Percentiles rank a stretch among this genome's conserved stretches.
phyloP scores from a whole-genome alignment of 495 filamentous ascomycete species.

The Tuber brumale region DNA sequence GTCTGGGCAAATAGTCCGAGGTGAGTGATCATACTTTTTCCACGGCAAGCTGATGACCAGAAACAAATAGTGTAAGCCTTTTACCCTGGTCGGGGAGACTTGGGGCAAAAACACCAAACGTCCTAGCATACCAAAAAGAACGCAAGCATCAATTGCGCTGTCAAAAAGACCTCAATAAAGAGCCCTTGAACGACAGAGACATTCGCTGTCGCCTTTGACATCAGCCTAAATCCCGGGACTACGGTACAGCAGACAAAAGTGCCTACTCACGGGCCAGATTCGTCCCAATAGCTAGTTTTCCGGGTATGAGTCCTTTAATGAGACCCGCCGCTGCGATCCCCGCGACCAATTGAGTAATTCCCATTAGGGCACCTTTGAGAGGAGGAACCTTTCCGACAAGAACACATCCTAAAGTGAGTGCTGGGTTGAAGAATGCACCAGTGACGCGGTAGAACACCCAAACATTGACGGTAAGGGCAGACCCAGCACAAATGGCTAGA shows the following conservation, averaged over 20 bases:
- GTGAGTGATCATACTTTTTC: conserved; percentile 51
- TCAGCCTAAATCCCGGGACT: conserved; percentile 2
- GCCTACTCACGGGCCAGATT: conserved; percentile 24
- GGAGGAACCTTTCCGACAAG: conserved; percentile 53
- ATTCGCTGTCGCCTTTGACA: conserved; percentile 8
- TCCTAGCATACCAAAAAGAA: conserved; percentile 64
- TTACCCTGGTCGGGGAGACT: neutral
- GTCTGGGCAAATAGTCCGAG: neutral
- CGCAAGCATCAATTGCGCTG: conserved; percentile 66
- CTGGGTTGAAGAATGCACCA: conserved; percentile 77
- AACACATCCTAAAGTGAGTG: conserved; percentile 56
- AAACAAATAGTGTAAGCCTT: conserved; percentile 17
- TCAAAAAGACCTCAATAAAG: conserved; percentile 73
- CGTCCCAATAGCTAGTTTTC: conserved; percentile 28
- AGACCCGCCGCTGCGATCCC: conserved; percentile 58
- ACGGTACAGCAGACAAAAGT: neutral
- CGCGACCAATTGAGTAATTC: conserved; percentile 53
- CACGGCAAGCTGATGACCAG: conserved; percentile 53
- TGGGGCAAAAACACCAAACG: neutral
- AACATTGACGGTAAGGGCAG: conserved; percentile 70
- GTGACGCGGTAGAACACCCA: conserved; percentile 80
- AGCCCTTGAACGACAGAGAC: conserved; percentile 57
- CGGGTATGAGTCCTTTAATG: conserved; percentile 35
- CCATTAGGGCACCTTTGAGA: conserved; percentile 49
- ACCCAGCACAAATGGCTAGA: conserved; percentile 64